phyloP scores from a whole-genome alignment of 164 flowering plant species.

The Warburgia ugandensis region DNA sequence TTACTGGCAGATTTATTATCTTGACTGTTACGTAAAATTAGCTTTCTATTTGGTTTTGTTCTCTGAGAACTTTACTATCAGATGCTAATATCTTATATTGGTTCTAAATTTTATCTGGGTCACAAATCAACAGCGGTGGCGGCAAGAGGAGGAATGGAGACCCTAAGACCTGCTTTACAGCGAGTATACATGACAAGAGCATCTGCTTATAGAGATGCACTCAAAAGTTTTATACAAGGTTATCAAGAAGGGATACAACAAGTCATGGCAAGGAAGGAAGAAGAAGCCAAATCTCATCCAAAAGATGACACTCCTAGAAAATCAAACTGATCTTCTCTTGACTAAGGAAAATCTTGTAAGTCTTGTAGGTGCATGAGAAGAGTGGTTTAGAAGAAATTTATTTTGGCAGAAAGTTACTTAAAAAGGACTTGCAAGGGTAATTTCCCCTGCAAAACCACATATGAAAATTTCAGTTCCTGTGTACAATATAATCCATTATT shows the following conservation, averaged over 20 bases:
- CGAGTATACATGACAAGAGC: constrained; percentile 86
- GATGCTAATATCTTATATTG: constrained; percentile 1
- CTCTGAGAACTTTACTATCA: background rate
- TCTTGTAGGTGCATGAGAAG: too few relatives aligned
- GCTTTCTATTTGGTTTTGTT: background rate
- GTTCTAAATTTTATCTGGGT: background rate
- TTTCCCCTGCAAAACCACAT: background rate
- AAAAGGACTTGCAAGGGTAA: too few relatives aligned
- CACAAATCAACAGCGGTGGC: constrained; percentile 56
- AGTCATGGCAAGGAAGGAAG: constrained; percentile 58
- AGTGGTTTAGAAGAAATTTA: too few relatives aligned
- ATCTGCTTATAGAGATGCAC: constrained; percentile 82
- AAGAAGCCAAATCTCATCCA: constrained; percentile 34
- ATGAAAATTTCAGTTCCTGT: constrained; percentile 8
- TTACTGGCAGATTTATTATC: background rate
- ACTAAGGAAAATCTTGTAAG: too few relatives aligned
- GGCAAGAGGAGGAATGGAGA: constrained; percentile 98
- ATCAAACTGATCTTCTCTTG: constrained; percentile 18
- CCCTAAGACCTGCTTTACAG: constrained; percentile 79
- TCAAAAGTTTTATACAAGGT: constrained; percentile 71
- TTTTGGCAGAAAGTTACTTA: too few relatives aligned
- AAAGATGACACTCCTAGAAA: constrained; percentile 27
- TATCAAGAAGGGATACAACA: constrained; percentile 86
- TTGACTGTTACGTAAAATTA: background rate
- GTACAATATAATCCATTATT: constrained; percentile 1